Evolutionary conservation across 2,329 filamentous ascomycete genomes (phyloP), one percentile per base, ranked within the genome.

Genomic region (Calonectria hawksworthii): DNA sequence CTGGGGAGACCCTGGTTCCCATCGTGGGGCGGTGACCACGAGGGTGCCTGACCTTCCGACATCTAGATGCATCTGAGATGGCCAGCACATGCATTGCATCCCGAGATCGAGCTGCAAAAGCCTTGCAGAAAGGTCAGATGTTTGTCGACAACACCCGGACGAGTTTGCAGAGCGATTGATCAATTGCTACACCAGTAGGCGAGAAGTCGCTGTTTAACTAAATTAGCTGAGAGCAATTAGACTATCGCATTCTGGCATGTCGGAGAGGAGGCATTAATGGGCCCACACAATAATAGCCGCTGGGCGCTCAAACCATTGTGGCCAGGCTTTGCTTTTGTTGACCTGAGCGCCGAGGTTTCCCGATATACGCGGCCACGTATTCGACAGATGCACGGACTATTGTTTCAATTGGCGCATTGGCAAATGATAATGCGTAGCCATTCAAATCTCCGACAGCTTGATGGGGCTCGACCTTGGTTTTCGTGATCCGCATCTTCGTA

Each of bases 61-160:
- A 63, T 63, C 56, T 28, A 41, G 56, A 63, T 63, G n/a, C 56
- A 63, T 63, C 56, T 41, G 14, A 61, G 56, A 61, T 61, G 56
- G 34, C 34, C 34, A 41, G 56, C 56, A 36, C 34, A 63, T 63
- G 56, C 34, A 38, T 63, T 41, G 56, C 56, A 63, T 63, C 26
- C 56, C 56, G 56, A 56, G 28, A 38, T 63, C 41, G 34, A 30
- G 34, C 38, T 63, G 34, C 14, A 28, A 63, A 63, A 41, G 23
- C 26, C 4, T 63, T 41, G 23, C 56, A 63, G 34, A 7, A 30
- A 21, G 38, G 14, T 36, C 13, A 18, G 23, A 18, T 26, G 23
- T 41, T 63, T 63, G 13, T 23, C 34, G 14, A 63, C 13, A 8
- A 10, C 14, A 6, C 26, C 7, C 11, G n/a, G 14, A 14, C 32